Evolutionary conservation across 2,329 filamentous ascomycete species (phyloP).

Genomic region (Ilyonectria mors-panacis): DNA sequence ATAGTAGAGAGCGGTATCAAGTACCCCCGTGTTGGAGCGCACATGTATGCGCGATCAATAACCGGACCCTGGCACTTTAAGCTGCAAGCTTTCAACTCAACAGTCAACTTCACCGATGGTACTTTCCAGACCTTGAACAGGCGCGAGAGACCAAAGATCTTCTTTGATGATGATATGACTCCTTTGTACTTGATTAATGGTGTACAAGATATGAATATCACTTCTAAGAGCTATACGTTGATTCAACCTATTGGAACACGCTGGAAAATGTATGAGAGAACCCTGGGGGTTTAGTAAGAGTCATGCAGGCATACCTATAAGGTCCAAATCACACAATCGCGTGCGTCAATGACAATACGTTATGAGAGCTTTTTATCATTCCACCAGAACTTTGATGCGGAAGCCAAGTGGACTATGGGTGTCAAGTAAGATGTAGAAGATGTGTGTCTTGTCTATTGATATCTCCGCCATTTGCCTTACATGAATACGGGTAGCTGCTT

Average conservation of each 20-base stretch:
- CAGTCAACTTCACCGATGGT: slow-evolving; percentile 57
- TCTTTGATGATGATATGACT: slow-evolving; percentile 63
- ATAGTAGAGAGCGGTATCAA: slow-evolving; percentile 46
- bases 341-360: too few relatives aligned
- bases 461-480: too few relatives aligned
- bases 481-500: too few relatives aligned
- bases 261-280: slow-evolving; percentile 32
- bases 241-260: slow-evolving; percentile 35
- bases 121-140: slow-evolving; percentile 56
- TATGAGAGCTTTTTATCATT: too few relatives aligned
- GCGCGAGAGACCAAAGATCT: slow-evolving; percentile 64
- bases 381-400: too few relatives aligned
- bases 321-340: too few relatives aligned
- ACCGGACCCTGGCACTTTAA: slow-evolving; percentile 51
- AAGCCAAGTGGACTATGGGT: too few relatives aligned
- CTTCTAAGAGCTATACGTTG: slow-evolving; percentile 30
- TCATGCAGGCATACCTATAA: too few relatives aligned
- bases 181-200: slow-evolving; percentile 64
- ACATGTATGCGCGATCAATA: slow-evolving; percentile 47
- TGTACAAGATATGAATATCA: slow-evolving; percentile 56
- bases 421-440: too few relatives aligned
- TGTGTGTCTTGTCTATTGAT: too few relatives aligned
- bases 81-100: slow-evolving; percentile 48
- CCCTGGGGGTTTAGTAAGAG: slow-evolving; percentile 14
- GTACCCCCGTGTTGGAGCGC: slow-evolving; percentile 49